A percentile compares a stretch with the other conserved stretches of the same genome.
Evolutionary conservation across 2,329 filamentous ascomycete species (phyloP).

Genomic region (Sclerotinia nivalis): DNA sequence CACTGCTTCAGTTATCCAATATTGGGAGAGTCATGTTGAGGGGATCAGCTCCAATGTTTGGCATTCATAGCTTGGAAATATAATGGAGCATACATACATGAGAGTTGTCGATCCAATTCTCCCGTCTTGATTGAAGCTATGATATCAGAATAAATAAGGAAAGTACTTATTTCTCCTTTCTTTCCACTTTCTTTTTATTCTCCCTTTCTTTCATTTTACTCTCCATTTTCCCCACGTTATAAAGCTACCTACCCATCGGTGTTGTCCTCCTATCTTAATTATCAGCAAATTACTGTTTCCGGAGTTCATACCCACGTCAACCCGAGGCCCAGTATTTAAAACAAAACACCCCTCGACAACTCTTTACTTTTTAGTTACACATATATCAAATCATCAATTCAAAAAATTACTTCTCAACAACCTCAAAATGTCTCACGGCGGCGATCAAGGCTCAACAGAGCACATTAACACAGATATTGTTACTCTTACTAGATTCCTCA

Average conservation of each 20-base stretch:
- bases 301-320: slow-evolving; percentile 31
- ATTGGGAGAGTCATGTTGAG: slow-evolving; percentile 4
- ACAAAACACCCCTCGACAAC: slow-evolving; percentile 4
- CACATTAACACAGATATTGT: slow-evolving; percentile 95
- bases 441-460: slow-evolving; percentile 54
- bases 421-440: slow-evolving; percentile 35
- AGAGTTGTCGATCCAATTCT: neutral
- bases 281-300: slow-evolving; percentile 24
- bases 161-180: slow-evolving; percentile 10
- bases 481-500: slow-evolving; percentile 92
- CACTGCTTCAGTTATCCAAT: too few species aligned
- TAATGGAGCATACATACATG: neutral
- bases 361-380: neutral
- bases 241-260: neutral
- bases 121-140: neutral
- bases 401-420: slow-evolving; percentile 16
- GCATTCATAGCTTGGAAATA: slow-evolving; percentile 2
- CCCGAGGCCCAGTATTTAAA: slow-evolving; percentile 36
- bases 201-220: neutral
- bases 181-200: neutral
- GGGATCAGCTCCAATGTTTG: slow-evolving; percentile 10
- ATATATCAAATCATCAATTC: slow-evolving; percentile 7
- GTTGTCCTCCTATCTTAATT: neutral
- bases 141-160: slow-evolving; percentile 10
- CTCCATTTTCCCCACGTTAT: neutral